Evolutionary conservation across 768 basidiomycete genomes (phyloP), one percentile per base, ranked within the genome.

Genomic region (Xerocomellus amylosporus): DNA sequence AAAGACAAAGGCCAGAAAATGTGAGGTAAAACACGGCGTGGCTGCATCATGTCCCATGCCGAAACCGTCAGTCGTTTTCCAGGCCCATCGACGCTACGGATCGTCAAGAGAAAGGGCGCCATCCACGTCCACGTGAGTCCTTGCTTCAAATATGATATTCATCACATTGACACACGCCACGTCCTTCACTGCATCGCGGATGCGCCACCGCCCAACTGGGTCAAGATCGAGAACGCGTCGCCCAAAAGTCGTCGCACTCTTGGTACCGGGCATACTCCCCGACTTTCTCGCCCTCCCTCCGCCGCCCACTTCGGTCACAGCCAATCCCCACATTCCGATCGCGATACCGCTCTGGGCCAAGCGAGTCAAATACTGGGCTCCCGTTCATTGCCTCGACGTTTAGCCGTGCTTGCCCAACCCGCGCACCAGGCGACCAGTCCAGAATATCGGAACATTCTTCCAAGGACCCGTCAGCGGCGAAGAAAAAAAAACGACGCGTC

Each of bases 361-460:
- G 63, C 24, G 63, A 61, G 20, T 69, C 71, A 42, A 61, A 60
- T 19, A 71, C 76, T 2, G 74, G 67, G 24, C 73, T 86, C 22
- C 85, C 83, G 3, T 98, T 82, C 73, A 87, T 85, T 55, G 81
- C 81, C 39, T 87, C 75, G 33, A 91, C 81, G 5, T 99, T 98
- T 74, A 90, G 89, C 53, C 92, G 97, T 73, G 93, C 92, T 14
- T 92, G 90, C 58, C 96, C 95, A 0, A 95, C 94, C 0, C 83
- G 88, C 19, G 94, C 95, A 1, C 95, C 95, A 0, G 97, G 96
- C 1, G 96, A 98, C 60, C 78, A 80, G 49, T 86, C 80, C 34
- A 78, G 85, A 41, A 88, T 98, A 85, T 88, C n/a, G n/a, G n/a
- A n/a, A n/a, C n/a, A 93, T 64, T 90, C 88, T 26, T 87, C 93